Evolutionary conservation across 768 basidiomycete species (phyloP), one percentile per base, ranked within the genome.

Genomic region (Leccinum ochraceum): DNA sequence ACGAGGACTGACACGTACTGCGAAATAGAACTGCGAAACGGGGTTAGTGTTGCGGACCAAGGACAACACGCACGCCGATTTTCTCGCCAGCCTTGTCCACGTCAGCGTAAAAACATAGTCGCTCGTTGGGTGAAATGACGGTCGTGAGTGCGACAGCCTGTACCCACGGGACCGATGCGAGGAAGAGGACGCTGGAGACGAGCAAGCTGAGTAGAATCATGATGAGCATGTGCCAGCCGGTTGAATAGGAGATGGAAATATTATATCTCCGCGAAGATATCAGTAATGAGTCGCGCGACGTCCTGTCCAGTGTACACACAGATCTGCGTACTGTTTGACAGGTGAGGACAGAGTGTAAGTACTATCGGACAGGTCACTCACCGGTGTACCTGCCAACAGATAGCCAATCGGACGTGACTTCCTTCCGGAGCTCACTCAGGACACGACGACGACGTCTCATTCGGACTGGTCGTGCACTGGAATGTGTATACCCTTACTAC

Each of bases 61-160:
- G n/a, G 26, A 1, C 8, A 54, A 55, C 32, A 83, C 88, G 65
- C 75, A 90, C 91, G 54, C 92, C 89, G 65, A 95, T 86, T 82
- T 94, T 96, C 80, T 94, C 90, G 58, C 93, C 92, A 1, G 85
- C 86, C 80, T 95, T 96, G 80, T 99, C 97, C 22, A 96, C 95
- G 71, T 95, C 93, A 6, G 94, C 92, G 69, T 92, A 98, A 77
- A 97, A 98, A 76, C 97, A 99, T 67, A 90, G 74, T 37, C 90
- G 81, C 68, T 93, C 89, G 66, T 92, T 94, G 1, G 92, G 85
- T 17, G 83, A 76, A 62, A 94, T 86, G 22, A 86, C 75, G 3
- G 92, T 95, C 8, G 94, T 94, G 44, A 96, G 76, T 1, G 94
- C 91, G 0, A 89, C 83, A 13, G 84, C 86, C 26, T 72, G 73